Evolutionary conservation across 2,329 filamentous ascomycete genomes (phyloP), one percentile per base, ranked within the genome.

Genomic region (Sporothrix pseudoabietina): DNA sequence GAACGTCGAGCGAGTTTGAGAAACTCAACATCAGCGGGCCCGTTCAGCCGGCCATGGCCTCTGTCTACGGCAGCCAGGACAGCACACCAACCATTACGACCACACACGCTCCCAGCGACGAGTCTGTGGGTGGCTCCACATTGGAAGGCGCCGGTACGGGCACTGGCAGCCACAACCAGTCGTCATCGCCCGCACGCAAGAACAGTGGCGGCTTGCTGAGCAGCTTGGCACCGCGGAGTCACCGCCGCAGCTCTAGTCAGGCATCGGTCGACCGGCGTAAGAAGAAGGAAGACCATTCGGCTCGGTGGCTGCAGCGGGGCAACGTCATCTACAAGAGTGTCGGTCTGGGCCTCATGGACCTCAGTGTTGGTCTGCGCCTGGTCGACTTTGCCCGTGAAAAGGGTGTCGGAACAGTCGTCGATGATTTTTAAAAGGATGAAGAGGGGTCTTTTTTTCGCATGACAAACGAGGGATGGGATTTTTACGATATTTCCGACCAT

Each of bases 271-370:
- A 77, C 61, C 74, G 49, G 68, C 72, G 76, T 66, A 76, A 74
- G 71, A 77, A 82, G 69, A 83, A 85, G 77, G 80, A 83, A 73
- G 83, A 88, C 71, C 82, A 85, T 12, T 80, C 90, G 71, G 82
- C 83, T 39, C 81, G 83, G 26, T 91, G 89, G 89, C 79, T 91
- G 72, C 82, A 85, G 73, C 83, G 84, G 2, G 90, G 90, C 0
- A 91, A 90, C 74, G 89, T 92, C 26, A 85, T 92, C 8, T 92
- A 91, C 79, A 92, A 91, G 83, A 89, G 87, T 75, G 90, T 92
- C 0, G 90, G 90, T 0, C 79, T 91, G 66, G 90, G 89, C 0
- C 79, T 91, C 69, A 91, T 91, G 89, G 90, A 92, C 77, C 79
- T 92, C 30, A 85, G 88, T 0, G 86, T 91, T 1, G 90, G 89